Percentiles rank a stretch among this genome's conserved stretches.
Conservation (phyloP, 2,329 filamentous ascomycete species). For the Aspergillus unguis region DNA sequence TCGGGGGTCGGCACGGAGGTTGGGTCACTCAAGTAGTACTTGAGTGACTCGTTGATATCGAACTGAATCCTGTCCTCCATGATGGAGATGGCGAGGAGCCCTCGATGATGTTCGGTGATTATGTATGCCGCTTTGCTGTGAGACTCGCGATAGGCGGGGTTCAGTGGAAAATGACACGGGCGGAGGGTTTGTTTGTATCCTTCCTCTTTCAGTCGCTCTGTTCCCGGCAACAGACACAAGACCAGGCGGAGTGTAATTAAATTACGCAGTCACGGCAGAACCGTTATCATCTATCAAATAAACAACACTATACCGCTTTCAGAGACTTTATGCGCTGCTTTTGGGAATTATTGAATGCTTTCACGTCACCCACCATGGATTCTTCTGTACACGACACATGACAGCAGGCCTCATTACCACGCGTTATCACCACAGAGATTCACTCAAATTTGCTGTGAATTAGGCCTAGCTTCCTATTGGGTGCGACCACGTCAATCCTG, state of each 20-base stretch:
- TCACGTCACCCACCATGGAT: not conserved
- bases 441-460: not conserved
- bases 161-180: conserved; percentile 5
- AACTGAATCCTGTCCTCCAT: conserved; percentile 70
- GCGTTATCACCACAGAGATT: not conserved
- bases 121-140: not conserved
- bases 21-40: conserved; percentile 94
- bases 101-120: conserved; percentile 13
- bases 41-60: conserved; percentile 94
- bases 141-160: not conserved
- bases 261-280: not conserved
- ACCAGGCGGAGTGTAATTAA: no score
- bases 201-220: conserved; percentile 23
- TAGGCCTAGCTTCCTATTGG: not conserved
- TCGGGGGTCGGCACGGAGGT: conserved; percentile 78
- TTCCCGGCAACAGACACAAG: conserved; percentile 1
- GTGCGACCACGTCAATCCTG: not conserved
- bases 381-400: conserved; percentile 1
- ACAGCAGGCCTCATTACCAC: not conserved
- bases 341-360: conserved; percentile 1
- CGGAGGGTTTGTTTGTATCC: conserved; percentile 29
- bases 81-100: conserved; percentile 42
- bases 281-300: conserved; percentile 1
- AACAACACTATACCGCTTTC: conserved; percentile 13
- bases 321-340: conserved; percentile 13